Evolutionary conservation across 768 basidiomycete species (phyloP).

Genomic region (Sarcodon aspratus): DNA sequence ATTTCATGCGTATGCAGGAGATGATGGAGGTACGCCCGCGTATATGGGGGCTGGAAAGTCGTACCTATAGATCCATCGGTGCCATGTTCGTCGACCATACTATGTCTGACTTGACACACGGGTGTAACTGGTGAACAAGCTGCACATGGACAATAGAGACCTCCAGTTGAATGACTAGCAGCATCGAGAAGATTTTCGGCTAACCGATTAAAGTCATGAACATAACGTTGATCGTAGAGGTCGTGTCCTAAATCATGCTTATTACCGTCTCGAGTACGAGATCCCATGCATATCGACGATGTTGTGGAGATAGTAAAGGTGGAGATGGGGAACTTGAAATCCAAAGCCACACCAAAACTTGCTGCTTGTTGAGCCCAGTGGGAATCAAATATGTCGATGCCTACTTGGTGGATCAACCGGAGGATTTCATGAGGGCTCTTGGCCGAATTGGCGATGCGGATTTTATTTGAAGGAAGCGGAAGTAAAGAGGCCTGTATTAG

Average conservation of each 20-base stretch:
- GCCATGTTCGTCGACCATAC: constrained; percentile 6
- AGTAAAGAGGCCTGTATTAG: constrained; percentile 52
- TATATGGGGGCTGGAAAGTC: constrained; percentile 18
- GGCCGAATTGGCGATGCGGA: constrained; percentile 44
- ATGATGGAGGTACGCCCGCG: constrained; percentile 72
- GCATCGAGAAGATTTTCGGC: constrained; percentile 27
- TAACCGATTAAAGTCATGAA: constrained; percentile 47
- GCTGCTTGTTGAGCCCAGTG: constrained; percentile 63
- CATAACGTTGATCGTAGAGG: constrained; percentile 48
- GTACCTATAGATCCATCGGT: neutral
- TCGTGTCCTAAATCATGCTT: constrained; percentile 56
- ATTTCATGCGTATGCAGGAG: constrained; percentile 85
- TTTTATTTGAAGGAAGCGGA: constrained; percentile 41
- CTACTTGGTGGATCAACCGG: constrained; percentile 45
- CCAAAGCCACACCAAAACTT: constrained; percentile 61
- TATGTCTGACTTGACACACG: constrained; percentile 7
- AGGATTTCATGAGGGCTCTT: constrained; percentile 70
- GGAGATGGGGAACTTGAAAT: constrained; percentile 58
- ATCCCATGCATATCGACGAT: neutral
- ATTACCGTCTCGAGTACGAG: constrained; percentile 7
- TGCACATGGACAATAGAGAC: constrained; percentile 19
- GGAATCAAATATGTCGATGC: constrained; percentile 69
- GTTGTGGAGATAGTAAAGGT: neutral
- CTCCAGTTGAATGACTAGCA: constrained; percentile 9
- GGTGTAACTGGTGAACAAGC: constrained; percentile 16